Evolutionary conservation across 805 yeast genomes (phyloP), one percentile per base, ranked within the genome.

Genomic region (Helenozyma baotianmanensis): DNA sequence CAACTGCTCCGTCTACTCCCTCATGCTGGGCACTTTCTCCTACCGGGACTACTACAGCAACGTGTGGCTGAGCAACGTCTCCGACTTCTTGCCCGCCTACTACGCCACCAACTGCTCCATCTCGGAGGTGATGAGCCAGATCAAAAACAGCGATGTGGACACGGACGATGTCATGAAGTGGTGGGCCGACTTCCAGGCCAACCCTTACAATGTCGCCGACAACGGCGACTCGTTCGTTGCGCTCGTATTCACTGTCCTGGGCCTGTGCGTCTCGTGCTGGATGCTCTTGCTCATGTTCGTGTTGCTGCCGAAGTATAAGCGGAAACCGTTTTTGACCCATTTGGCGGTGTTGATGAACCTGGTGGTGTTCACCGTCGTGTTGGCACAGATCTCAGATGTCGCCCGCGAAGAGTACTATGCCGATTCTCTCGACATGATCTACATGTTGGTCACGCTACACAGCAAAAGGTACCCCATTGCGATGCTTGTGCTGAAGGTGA

Each of bases 231-330:
- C 64, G 14, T 62, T 62, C 38, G 64, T 66, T 25, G 68, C 71
- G 14, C 56, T 78, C 3, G 56, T 73, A 27, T 78, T 75, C 54
- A 70, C 71, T n/a, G 50, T 72, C 4, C 66, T 76, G 34, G 75
- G 79, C 0, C 62, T 74, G 13, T 75, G 77, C 39, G 74, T 76
- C 5, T 70, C 80, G 11, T 64, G 80, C 17, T 85, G 94, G 94
- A 76, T 83, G 76, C 61, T 85, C 16, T 58, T 80, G 31, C 39
- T 82, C 12, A 56, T 82, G 21, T 61, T 82, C 26, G 49, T 73
- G 14, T 51, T 84, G 21, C 70, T 76, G 14, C 74, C 72, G 4
- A 48, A 49, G 14, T 61, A 60, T 24, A 74, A 74, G 43, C 60
- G 73, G 16, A 73, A 81, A 35, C 87, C 89, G 4, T 51, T 63